Percentiles rank a stretch among this genome's conserved stretches.
phyloP scores from a whole-genome alignment of 805 yeast species.

The Starmera caribaea region DNA sequence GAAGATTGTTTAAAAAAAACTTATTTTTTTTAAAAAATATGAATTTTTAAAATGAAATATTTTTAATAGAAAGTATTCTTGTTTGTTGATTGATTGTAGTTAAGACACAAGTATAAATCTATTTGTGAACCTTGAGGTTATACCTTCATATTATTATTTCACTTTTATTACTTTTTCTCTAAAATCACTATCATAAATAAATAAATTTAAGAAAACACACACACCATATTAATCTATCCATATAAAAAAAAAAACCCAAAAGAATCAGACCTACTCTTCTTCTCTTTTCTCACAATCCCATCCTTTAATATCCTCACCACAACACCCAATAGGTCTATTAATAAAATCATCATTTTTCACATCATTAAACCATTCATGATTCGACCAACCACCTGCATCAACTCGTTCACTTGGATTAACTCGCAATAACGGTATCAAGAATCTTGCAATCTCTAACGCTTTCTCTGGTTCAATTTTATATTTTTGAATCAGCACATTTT shows the following conservation, averaged over 20 bases:
- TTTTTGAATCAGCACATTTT: slow-evolving; percentile 63
- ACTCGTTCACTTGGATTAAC: slow-evolving; percentile 39
- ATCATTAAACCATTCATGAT: slow-evolving; percentile 40
- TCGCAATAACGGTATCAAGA: slow-evolving; percentile 40
- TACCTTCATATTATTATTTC: too few relatives aligned
- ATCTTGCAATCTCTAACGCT: slow-evolving; percentile 38
- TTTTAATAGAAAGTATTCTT: too few relatives aligned
- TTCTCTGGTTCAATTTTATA: slow-evolving; percentile 51
- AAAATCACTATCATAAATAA: too few relatives aligned
- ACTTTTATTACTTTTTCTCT: too few relatives aligned
- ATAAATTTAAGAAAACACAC: neutral
- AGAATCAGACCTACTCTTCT: neutral
- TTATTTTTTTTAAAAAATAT: neutral
- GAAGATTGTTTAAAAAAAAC: neutral
- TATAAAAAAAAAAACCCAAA: neutral
- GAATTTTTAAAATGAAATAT: neutral
- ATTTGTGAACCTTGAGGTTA: too few relatives aligned
- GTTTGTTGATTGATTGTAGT: too few relatives aligned
- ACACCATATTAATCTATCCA: neutral
- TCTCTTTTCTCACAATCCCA: slow-evolving; percentile 5
- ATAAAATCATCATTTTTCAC: slow-evolving; percentile 5
- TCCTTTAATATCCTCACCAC: slow-evolving; percentile 20
- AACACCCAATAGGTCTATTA: slow-evolving; percentile 13
- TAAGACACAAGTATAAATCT: too few relatives aligned
- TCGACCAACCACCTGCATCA: slow-evolving; percentile 44